Base-by-base conservation (phyloP, 2,329 filamentous ascomycete species). In the Penicillium expansum region DNA sequence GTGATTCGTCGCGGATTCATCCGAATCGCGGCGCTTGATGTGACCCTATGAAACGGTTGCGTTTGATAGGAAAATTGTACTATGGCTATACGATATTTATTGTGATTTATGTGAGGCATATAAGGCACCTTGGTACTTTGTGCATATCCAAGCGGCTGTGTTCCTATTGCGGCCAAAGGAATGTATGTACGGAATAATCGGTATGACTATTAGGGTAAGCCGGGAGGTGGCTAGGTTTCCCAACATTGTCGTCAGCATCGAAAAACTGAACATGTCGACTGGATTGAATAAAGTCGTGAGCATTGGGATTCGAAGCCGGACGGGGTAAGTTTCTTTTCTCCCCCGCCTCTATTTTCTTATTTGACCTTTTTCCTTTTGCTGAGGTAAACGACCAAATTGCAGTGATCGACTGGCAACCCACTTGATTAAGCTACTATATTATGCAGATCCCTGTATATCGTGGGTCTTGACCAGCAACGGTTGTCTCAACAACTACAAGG, bases 21-120 rank as follows among this genome's bases (percentile, higher is more conserved):
- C 62, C 62, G 64, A 53, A 58, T 29, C 48, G 64, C 62, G 62
- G 62, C 57, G 59, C 52, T 62, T 57, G 51, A 22, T 45, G 35
- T 43, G 30, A 42, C n/a, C 20, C 5, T 20, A 47, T 14, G 54
- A 29, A 39, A 52, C 41, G 33, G 48, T 32, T 30, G 48, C 24
- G 24, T 56, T 56, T 4, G n/a, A 52, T 45, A 55, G 30, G 32
- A 14, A 5, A 5, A 30, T 13, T 14, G n/a, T 44, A 33, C 18
- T 43, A 55, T 55, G 45, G n/a, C 14, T 14, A 14, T 51, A 22
- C 8, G 20, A 29, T 20, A 16, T 52, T 8, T 18, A n/a, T 20
- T 20, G 6, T n/a, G 10, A 10, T 18, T 43, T 32, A 18, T 11
- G 14, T 5, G 18, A 39, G 14, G 6, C 14, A 10, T 32, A 30